Base-by-base conservation (phyloP, 2,329 filamentous ascomycete species). In the Emericellopsis atlantica region DNA sequence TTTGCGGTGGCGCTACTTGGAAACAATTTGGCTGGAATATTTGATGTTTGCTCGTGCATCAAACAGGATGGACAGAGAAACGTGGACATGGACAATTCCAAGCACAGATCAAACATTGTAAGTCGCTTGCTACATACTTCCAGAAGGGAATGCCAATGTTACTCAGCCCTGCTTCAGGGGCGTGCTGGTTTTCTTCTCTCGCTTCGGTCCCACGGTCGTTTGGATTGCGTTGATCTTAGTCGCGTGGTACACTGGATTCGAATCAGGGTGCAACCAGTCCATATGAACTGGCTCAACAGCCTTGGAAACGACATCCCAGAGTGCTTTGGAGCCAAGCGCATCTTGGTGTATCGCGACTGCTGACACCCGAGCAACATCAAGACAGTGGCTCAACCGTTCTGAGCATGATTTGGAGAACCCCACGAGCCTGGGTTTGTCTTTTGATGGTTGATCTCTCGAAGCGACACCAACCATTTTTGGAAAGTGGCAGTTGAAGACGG, bases 311-410 rank as follows among this genome's bases (percentile, higher is more conserved):
- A 77, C 74, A 4, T 76, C 66, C 21, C 79, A 53, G 9, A 87
- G 54, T 1, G 72, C 66, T 39, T 66, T 66, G 0, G 73, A 66
- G 34, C 73, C 69, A 0, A 78, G 76, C 1, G 79, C 76, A 32
- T 62, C 69, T 6, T 64, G 62, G 16, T 66, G 56, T 6, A 87
- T 54, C 1, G 72, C 82, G 26, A 87, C 60, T 18, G 78, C 76
- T 2, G 79, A 82, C 1, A 78, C 77, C 29, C 79, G 69, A 1
- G 78, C 75, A 9, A 85, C 65, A 2, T 73, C 73, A 4, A 86
- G 62, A 16, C 67, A 67, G 24, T 61, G 56, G 37, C 72, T 72
- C 14, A 87, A 58, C 11, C 69, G 68, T 14, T 72, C 62, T 36
- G 80, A 79, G 39, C 70, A 74, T 1, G 70, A 60, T 40, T 70